Conservation (phyloP, 257 asterid species). For the Solanum medicagineum region DNA sequence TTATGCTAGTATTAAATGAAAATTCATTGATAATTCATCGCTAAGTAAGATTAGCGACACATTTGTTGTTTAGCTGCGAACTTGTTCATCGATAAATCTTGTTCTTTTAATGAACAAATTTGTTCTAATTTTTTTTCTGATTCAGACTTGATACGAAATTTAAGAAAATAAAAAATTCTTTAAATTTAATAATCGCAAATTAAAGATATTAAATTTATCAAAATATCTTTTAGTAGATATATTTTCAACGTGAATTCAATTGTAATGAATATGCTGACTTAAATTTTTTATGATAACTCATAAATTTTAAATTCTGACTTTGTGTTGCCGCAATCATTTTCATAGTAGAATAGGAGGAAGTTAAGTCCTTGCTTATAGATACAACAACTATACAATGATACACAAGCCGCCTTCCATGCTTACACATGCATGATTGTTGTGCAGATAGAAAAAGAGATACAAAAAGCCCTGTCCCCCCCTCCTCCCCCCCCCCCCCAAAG, state of each 20-base stretch:
- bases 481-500: neutral
- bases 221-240: no score
- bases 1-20: no score
- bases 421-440: constrained; percentile 69
- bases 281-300: accelerated
- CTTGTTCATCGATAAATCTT: no score
- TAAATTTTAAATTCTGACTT: neutral
- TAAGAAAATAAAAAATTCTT: neutral
- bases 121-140: no score
- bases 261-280: neutral
- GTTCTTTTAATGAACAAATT: no score
- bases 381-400: neutral
- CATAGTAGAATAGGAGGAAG: neutral
- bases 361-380: constrained; percentile 20
- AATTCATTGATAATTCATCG: no score
- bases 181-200: neutral
- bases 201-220: neutral
- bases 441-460: constrained; percentile 13
- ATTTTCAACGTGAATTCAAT: neutral
- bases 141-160: no score
- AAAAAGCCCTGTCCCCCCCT: neutral
- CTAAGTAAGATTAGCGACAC: no score
- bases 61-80: no score
- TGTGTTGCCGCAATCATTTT: neutral
- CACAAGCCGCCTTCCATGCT: constrained; percentile 48